Conservation (phyloP, 495 filamentous ascomycete species). For the Hypoxylon rickii region DNA sequence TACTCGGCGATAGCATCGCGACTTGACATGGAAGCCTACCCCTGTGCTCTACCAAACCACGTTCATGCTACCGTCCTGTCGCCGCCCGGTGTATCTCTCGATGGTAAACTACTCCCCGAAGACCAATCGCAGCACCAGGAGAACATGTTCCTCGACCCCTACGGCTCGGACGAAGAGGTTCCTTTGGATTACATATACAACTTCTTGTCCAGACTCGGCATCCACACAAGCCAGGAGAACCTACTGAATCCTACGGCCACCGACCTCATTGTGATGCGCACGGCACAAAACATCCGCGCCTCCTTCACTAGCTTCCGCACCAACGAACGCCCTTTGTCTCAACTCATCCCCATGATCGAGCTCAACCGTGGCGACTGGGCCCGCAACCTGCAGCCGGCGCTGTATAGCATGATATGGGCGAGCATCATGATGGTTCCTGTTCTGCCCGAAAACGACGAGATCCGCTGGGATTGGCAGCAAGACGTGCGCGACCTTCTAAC, state of each 20-base stretch:
- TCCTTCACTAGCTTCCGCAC: constrained; percentile 46
- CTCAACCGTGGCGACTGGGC: constrained; percentile 43
- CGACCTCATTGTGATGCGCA: constrained; percentile 72
- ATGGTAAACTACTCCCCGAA: constrained; percentile 50
- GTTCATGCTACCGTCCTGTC: constrained; percentile 75
- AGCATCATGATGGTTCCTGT: constrained; percentile 65
- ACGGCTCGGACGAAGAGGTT: constrained; percentile 69
- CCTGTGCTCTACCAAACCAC: constrained; percentile 78
- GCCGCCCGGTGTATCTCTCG: constrained; percentile 61
- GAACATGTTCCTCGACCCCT: constrained; percentile 85
- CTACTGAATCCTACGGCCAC: constrained; percentile 65
- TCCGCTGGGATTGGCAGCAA: constrained; percentile 48
- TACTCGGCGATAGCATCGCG: constrained; percentile 52
- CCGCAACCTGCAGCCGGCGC: constrained; percentile 66
- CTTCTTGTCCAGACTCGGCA: constrained; percentile 67
- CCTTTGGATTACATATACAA: constrained; percentile 59
- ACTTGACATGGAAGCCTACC: constrained; percentile 70
- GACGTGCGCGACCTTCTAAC: constrained; percentile 64
- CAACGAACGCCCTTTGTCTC: constrained; percentile 33
- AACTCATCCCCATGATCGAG: constrained; percentile 41
- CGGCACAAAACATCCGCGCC: constrained; percentile 76
- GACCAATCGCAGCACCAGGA: constrained; percentile 40
- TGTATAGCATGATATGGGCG: constrained; percentile 79
- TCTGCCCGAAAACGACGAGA: constrained; percentile 35
- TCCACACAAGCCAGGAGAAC: constrained; percentile 55